These are phyloP conservation scores for Ustilago tritici DNA, from an alignment of 1,284 basidiomycete genomes.

Conservation along the genomic window DNA sequence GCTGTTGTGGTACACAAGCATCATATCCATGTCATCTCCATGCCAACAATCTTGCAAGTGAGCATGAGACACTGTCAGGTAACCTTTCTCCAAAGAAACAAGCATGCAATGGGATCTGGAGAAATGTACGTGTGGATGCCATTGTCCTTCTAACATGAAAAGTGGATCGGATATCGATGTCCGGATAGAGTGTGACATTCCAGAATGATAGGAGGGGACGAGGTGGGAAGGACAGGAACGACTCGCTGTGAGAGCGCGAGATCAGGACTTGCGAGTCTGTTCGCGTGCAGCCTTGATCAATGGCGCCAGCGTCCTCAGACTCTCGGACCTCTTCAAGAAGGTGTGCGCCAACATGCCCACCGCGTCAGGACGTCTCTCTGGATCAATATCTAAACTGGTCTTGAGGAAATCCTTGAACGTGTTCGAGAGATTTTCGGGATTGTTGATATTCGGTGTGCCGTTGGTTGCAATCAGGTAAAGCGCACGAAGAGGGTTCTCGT, in stretches of 20 bases:
- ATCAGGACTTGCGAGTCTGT: constrained; percentile 49
- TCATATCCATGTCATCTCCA: background rate
- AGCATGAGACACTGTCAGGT: background rate
- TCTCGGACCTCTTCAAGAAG: constrained; percentile 85
- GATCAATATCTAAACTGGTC: constrained; percentile 91
- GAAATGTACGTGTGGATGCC: background rate
- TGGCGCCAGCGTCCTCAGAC: constrained; percentile 84
- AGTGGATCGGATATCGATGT: constrained; percentile 3
- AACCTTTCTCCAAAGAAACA: background rate
- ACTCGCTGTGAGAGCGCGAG: background rate
- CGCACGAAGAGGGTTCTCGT: constrained; percentile 94
- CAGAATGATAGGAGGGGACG: background rate
- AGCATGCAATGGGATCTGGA: background rate
- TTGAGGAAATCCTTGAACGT: constrained; percentile 93
- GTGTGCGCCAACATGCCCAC: constrained; percentile 85
- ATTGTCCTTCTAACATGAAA: constrained; percentile 26
- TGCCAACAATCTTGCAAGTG: too few species aligned
- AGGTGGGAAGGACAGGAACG: background rate
- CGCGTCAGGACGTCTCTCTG: constrained; percentile 90
- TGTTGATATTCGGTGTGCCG: constrained; percentile 95
- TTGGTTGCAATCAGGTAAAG: constrained; percentile 97
- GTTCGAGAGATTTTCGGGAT: constrained; percentile 86
- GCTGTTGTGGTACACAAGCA: background rate
- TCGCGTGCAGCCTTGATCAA: constrained; percentile 94
- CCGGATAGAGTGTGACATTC: background rate